These are phyloP conservation scores for Cairneyella variabilis DNA, from an alignment of 495 filamentous ascomycete species.

Conservation along the genomic window DNA sequence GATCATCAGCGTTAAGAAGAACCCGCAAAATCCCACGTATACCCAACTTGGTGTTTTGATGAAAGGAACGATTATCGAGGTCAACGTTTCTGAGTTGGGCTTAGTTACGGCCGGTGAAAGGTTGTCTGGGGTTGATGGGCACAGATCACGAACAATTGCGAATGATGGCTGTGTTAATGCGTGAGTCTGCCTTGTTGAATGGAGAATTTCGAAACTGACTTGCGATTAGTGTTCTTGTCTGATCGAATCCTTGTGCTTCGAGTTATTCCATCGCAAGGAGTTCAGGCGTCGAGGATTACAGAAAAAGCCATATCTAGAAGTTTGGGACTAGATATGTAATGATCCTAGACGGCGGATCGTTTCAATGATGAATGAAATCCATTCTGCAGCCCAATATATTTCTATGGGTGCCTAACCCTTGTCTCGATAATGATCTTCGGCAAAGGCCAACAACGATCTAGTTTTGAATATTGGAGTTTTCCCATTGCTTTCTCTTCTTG, in stretches of 20 bases:
- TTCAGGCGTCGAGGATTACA: conserved; percentile 2
- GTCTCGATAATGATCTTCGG: too few species aligned
- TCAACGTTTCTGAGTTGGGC: conserved; percentile 91
- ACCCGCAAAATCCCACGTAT: conserved; percentile 91
- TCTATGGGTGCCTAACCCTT: too few species aligned
- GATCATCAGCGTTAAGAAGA: conserved; percentile 96
- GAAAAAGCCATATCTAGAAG: too few species aligned
- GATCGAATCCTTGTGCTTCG: background rate
- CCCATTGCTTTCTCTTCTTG: too few species aligned
- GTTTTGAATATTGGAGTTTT: too few species aligned
- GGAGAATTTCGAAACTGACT: conserved; percentile 4
- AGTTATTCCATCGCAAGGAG: conserved; percentile 11
- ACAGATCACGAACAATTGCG: conserved; percentile 71
- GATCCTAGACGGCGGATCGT: too few species aligned
- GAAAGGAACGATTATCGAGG: conserved; percentile 92
- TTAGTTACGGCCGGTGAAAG: conserved; percentile 88
- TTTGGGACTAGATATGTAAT: too few species aligned
- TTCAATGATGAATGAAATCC: too few species aligned
- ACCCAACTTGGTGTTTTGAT: conserved; percentile 89
- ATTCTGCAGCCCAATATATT: too few species aligned
- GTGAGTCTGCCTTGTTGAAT: conserved; percentile 19
- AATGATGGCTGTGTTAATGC: conserved; percentile 81
- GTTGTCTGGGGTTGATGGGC: conserved; percentile 89
- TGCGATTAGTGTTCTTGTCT: background rate
- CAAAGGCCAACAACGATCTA: too few species aligned